Evolutionary conservation across 176 grass and related monocot species (phyloP), one percentile per base, ranked within the genome.

Genomic region (Microstegium vimineum): DNA sequence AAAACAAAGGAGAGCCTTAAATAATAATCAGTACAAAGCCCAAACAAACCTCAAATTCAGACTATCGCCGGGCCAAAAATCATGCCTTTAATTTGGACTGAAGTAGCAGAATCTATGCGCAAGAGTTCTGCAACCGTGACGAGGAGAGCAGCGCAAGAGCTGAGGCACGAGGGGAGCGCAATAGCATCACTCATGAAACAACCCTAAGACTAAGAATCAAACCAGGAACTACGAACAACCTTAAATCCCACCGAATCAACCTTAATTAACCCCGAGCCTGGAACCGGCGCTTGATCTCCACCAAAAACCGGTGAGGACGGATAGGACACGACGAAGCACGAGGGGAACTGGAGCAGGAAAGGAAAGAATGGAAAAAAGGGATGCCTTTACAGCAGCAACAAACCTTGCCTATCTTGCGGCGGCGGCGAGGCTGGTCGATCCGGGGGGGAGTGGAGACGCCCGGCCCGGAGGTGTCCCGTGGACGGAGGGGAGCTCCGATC

Each of bases 331-430:
- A 40, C n/a, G 57, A 26, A 41, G 7, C 52, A 31, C 22, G 35
- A 30, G 27, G 1, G 31, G 26, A 30, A 30, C 61, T 31, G 5
- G 27, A 36, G 18, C 20, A 75, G 43, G 22, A 49, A 20, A 18
- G 31, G 16, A 42, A 57, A 10, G n/a, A 59, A 67, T 40, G 26
- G 74, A 40, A 15, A 20, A 43, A 37, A 17, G 34, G 6, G 20
- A 56, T 18, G 51, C 4, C 71, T 46, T 8, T 33, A 38, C 56
- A 18, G 56, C 57, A 27, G 47, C 10, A 59, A 37, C 47, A 62
- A 46, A 87, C 78, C 78, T 82, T 37, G 78, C 37, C 78, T 31
- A 38, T 76, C 49, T 87, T 62, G 62, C 35, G 25, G 25, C 2
- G 34, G 15, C 46, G 25, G 38, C 25, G 62, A 30, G n/a, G 54